Conservation (phyloP, 306 rosid genomes). For the Heteromeles arbutifolia region DNA sequence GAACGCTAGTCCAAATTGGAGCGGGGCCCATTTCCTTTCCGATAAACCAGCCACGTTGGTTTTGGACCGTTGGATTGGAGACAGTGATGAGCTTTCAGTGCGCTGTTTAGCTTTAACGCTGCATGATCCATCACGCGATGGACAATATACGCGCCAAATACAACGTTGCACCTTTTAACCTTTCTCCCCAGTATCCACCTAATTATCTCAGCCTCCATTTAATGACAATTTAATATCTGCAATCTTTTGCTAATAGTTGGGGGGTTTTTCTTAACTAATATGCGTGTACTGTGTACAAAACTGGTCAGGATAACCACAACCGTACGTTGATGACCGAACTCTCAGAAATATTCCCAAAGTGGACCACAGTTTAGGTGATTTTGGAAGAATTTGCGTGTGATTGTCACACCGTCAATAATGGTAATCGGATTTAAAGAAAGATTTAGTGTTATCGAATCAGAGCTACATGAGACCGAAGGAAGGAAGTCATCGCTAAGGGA, state of each 20-base stretch:
- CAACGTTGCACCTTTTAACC: neutral
- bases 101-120: too few species aligned
- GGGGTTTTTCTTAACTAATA: too few species aligned
- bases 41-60: neutral
- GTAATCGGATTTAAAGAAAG: too few species aligned
- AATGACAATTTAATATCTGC: neutral
- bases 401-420: too few species aligned
- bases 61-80: neutral
- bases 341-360: neutral
- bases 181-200: neutral
- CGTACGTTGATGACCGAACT: neutral
- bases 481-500: too few species aligned
- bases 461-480: too few species aligned
- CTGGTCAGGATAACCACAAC: neutral
- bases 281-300: neutral
- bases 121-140: constrained; percentile 6
- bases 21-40: too few species aligned
- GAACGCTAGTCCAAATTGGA: neutral
- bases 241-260: too few species aligned
- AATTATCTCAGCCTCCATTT: neutral
- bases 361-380: neutral
- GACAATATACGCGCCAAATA: neutral
- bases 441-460: too few species aligned
- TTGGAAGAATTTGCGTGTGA: too few species aligned
- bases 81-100: neutral